Conservation (phyloP, 805 yeast genomes). For the Starmerella potacharoeniae region DNA sequence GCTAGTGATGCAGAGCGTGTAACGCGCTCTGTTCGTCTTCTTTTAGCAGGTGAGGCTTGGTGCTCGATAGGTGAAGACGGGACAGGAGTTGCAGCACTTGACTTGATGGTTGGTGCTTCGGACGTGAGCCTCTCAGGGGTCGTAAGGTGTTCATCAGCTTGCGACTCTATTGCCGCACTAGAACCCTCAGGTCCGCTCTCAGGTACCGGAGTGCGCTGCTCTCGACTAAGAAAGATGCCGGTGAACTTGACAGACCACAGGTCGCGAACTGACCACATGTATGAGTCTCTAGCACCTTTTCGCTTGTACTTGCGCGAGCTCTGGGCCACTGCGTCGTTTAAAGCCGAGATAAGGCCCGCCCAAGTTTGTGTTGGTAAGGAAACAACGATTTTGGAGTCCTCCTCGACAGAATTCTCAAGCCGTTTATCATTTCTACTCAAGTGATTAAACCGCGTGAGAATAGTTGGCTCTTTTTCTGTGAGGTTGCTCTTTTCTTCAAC, state of each 20-base stretch:
- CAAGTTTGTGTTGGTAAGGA: slow-evolving; percentile 9
- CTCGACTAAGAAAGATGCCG: not conserved
- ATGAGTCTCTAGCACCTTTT: slow-evolving; percentile 4
- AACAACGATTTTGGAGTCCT: not conserved
- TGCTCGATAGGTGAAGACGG: not conserved
- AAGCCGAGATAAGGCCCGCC: slow-evolving; percentile 2
- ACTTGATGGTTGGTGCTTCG: not conserved
- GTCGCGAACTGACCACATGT: slow-evolving; percentile 10
- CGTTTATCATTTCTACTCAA: not conserved
- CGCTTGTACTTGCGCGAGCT: slow-evolving; percentile 5
- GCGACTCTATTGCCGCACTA: not conserved
- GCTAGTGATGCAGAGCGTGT: slow-evolving; percentile 14
- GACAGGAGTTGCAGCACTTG: not conserved
- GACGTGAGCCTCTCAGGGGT: not conserved
- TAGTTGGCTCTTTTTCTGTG: slow-evolving; percentile 1
- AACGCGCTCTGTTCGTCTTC: slow-evolving; percentile 12
- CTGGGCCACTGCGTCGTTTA: slow-evolving; percentile 6
- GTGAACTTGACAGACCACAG: slow-evolving; percentile 10
- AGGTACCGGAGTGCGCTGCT: not conserved
- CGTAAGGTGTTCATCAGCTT: not conserved
- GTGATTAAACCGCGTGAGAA: not conserved
- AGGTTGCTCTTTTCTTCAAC: not conserved
- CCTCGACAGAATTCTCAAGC: not conserved
- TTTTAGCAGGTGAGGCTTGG: slow-evolving; percentile 5
- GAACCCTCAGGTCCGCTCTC: not conserved